Conservation (phyloP, 306 rosid genomes). For the Cajanus cajan region DNA sequence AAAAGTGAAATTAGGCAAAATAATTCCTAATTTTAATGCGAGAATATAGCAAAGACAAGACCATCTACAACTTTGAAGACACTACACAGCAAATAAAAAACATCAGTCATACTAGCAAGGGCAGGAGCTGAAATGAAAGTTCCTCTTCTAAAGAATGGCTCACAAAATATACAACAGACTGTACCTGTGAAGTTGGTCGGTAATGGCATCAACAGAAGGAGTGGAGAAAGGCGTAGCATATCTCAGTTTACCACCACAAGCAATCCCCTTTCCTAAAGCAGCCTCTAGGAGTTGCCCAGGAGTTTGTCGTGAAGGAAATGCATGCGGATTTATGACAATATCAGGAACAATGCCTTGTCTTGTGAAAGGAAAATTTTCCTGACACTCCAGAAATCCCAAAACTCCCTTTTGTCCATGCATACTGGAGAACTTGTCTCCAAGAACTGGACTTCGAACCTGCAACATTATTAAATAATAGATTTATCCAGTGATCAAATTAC, state of each 20-base stretch:
- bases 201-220: slow-evolving; percentile 72
- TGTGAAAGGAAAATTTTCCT: slow-evolving; percentile 94
- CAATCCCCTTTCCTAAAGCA: slow-evolving; percentile 95
- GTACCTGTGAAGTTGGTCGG: slow-evolving; percentile 90
- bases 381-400: slow-evolving; percentile 84
- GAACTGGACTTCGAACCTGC: slow-evolving; percentile 92
- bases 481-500: background rate
- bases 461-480: slow-evolving; percentile 10
- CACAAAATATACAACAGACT: slow-evolving; percentile 6
- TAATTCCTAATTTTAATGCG: slow-evolving; percentile 4
- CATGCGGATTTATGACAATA: slow-evolving; percentile 94
- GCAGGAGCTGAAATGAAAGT: slow-evolving; percentile 11
- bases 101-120: slow-evolving; percentile 15
- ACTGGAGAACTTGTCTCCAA: slow-evolving; percentile 97
- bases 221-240: slow-evolving; percentile 93
- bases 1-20: background rate
- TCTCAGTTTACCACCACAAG: slow-evolving; percentile 60
- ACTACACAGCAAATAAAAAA: background rate
- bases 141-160: slow-evolving; percentile 3
- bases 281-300: slow-evolving; percentile 98
- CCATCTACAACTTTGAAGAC: slow-evolving; percentile 15
- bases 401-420: slow-evolving; percentile 99
- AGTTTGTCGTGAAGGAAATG: slow-evolving; percentile 96
- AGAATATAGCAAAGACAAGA: slow-evolving; percentile 14
- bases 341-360: slow-evolving; percentile 94